Evolutionary conservation across 202 grass and related monocot genomes (phyloP).

Genomic region (Setaria italica): DNA sequence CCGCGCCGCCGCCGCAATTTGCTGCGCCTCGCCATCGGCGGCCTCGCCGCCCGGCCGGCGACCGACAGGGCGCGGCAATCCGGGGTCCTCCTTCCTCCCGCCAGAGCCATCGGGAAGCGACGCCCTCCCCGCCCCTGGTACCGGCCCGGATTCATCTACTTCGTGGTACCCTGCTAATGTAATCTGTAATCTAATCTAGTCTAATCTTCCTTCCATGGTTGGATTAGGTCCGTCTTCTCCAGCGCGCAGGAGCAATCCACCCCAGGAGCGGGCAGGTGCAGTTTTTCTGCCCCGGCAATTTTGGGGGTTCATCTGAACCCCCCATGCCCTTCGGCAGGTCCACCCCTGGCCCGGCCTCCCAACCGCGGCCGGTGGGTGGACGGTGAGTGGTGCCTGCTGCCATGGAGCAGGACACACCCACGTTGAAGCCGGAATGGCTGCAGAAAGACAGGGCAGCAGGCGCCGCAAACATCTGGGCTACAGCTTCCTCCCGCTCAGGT

Average conservation of each 20-base stretch:
- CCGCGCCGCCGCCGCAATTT: conserved; percentile 35
- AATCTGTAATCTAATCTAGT: conserved; percentile 17
- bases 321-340: conserved; percentile 30
- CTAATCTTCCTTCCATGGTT: neutral
- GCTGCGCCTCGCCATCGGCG: neutral
- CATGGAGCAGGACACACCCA: conserved; percentile 52
- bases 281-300: neutral
- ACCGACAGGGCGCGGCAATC: neutral
- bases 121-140: neutral
- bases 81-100: neutral
- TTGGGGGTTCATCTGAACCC: neutral
- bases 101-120: neutral
- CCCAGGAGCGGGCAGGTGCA: neutral
- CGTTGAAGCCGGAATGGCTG: conserved; percentile 64
- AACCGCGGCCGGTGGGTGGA: conserved; percentile 53
- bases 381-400: conserved; percentile 49
- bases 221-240: conserved; percentile 11
- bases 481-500: conserved; percentile 48
- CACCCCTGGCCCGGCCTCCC: conserved; percentile 45
- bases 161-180: conserved; percentile 12
- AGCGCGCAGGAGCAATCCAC: neutral
- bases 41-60: conserved; percentile 11
- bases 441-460: conserved; percentile 39
- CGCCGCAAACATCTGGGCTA: conserved; percentile 40
- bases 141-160: conserved; percentile 6